phyloP scores from a whole-genome alignment of 352 stramenopile species.

The Phytophthora podocarpi region DNA sequence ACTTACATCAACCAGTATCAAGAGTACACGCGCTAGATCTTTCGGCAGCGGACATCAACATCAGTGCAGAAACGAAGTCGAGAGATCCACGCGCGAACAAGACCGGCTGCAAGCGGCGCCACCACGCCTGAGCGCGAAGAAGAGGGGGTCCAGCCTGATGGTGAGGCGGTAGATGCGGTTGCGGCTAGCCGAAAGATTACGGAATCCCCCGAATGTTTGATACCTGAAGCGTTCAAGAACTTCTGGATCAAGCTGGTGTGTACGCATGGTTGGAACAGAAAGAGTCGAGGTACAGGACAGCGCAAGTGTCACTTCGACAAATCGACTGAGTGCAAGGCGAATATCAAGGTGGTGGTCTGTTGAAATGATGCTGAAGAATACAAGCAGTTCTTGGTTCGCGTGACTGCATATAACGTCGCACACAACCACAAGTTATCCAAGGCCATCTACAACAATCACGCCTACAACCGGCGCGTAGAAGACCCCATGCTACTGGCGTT shows the following conservation, averaged over 20 bases:
- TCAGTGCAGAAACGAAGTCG: background rate
- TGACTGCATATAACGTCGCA: background rate
- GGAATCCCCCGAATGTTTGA: background rate
- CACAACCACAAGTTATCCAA: constrained; percentile 10
- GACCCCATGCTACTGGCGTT: no score
- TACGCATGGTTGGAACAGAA: background rate
- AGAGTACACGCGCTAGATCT: background rate
- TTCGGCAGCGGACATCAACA: background rate
- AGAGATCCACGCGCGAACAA: background rate
- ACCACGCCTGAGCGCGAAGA: no score
- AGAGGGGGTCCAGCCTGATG: no score
- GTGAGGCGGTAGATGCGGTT: background rate
- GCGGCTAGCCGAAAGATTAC: no score
- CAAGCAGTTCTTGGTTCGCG: constrained; percentile 3
- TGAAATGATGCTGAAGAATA: background rate
- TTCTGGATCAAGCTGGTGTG: constrained; percentile 6
- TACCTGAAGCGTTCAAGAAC: background rate
- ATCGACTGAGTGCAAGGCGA: constrained; percentile 5
- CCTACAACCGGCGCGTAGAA: no score
- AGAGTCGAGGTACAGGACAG: background rate
- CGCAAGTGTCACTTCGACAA: background rate
- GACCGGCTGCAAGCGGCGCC: background rate
- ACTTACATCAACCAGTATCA: background rate
- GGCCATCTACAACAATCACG: background rate
- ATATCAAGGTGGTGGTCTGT: background rate